Conservation (phyloP, 352 stramenopile species). For the Pythium periplocum region DNA sequence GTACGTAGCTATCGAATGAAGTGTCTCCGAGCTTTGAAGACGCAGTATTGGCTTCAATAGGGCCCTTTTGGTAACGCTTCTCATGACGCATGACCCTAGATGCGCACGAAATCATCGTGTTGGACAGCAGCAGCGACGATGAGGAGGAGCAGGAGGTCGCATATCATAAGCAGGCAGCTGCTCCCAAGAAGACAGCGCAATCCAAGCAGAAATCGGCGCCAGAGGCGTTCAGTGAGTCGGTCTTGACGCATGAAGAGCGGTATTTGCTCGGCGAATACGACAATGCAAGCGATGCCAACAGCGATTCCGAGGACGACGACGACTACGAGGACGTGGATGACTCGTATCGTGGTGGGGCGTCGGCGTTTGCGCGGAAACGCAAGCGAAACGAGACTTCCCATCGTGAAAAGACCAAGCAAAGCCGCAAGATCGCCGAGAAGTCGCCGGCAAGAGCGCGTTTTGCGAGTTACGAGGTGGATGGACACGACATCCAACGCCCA, state of each 20-base stretch:
- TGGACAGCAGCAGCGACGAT: conserved; percentile 16
- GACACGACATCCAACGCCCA: background rate
- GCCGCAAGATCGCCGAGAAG: background rate
- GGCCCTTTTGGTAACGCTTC: too few species aligned
- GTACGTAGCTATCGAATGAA: background rate
- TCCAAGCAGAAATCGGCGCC: conserved; percentile 2
- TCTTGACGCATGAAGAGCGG: conserved; percentile 12
- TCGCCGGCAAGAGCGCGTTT: background rate
- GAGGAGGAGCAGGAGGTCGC: background rate
- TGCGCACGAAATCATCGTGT: conserved; percentile 10
- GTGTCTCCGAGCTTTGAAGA: background rate
- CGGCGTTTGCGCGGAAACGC: conserved; percentile 15
- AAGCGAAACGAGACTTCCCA: background rate
- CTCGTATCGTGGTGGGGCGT: conserved; percentile 12
- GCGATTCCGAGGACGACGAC: conserved; percentile 13
- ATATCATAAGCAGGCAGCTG: background rate
- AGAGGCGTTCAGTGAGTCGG: conserved; percentile 5
- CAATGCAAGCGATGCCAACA: conserved; percentile 10
- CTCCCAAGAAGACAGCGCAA: conserved; percentile 5
- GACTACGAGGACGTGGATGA: conserved; percentile 18
- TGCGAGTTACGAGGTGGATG: background rate
- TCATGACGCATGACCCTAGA: background rate
- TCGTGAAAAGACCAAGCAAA: background rate
- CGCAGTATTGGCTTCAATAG: background rate
- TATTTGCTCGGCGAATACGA: conserved; percentile 6